These are phyloP conservation scores for Phialophora macrospora DNA, from an alignment of 2,329 filamentous ascomycete genomes.

Conservation along the genomic window DNA sequence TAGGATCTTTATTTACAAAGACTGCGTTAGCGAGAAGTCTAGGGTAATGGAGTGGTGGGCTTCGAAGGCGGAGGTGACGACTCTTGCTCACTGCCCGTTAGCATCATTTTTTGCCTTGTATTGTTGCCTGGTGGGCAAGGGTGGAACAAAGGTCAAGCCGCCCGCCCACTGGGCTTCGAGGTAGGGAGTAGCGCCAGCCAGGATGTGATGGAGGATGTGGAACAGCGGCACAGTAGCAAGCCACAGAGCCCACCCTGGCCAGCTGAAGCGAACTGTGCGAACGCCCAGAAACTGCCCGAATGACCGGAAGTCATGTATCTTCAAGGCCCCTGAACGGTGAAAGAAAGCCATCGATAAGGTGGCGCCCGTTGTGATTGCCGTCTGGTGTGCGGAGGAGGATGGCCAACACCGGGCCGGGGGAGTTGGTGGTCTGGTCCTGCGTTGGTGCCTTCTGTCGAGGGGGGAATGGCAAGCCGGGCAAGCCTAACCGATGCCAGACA, in stretches of 20 bases:
- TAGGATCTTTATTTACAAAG: neutral
- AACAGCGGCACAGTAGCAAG: neutral
- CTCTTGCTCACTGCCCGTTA: neutral
- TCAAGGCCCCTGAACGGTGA: neutral
- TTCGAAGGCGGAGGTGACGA: neutral
- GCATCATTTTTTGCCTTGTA: neutral
- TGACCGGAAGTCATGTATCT: neutral
- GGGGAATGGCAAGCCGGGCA: neutral
- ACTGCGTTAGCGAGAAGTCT: neutral
- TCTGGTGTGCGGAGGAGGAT: neutral
- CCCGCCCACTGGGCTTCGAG: neutral
- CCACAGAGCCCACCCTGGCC: neutral
- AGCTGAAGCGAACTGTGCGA: neutral
- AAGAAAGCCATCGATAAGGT: neutral
- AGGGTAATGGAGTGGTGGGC: neutral
- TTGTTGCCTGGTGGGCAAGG: constrained; percentile 1
- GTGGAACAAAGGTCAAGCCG: neutral
- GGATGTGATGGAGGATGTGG: neutral
- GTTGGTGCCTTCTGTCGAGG: neutral
- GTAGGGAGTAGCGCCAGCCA: neutral
- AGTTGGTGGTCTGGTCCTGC: neutral
- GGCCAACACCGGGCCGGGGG: neutral
- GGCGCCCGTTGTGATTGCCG: too few species aligned
- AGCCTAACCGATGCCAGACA: neutral
- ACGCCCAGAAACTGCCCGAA: neutral